Base-by-base conservation (phyloP, 2,329 filamentous ascomycete species). In the Massarina eburnea region DNA sequence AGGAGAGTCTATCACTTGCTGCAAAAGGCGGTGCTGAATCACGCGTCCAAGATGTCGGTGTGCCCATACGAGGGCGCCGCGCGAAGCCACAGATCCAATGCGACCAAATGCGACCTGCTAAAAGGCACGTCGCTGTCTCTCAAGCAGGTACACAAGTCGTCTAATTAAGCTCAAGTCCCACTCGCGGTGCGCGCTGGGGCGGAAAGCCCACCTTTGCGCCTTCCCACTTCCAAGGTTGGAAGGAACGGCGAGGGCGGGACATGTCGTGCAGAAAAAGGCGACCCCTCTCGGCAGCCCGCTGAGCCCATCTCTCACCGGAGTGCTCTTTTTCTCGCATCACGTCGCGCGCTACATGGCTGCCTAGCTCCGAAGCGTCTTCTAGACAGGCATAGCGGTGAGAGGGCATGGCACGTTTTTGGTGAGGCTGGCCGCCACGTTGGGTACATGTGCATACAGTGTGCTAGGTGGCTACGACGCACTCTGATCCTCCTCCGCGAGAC, bases 171-270 rank as follows among this genome's bases (percentile, higher is more conserved):
- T 45, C 43, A 43, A 39, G 39, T 45, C 48, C 48, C 41, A 39
- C 41, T 47, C 43, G 39, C 36, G 35, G 37, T 35, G 33, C 41
- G 32, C 39, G 27, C 34, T 45, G 41, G 49, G 49, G 49, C 54
- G 49, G 48, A 26, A 26, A 42, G 35, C 38, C 29, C 44, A 30
- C 27, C 12, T n/a, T 4, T 30, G 27, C 8, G 9, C 22, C 35
- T 15, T 24, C 12, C 35, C 35, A 22, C 35, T 5, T 35, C 51
- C 52, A 49, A 58, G 52, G 42, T 29, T 43, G 58, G 58, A 52
- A 59, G 57, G 55, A 53, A 45, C 53, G 46, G 55, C 57, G 57
- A 61, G 45, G 38, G 45, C 47, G 48, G 52, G 47, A 55, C 33
- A 54, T 61, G 58, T 59, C 57, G 52, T 61, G 58, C 58, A 59